Percentiles rank a stretch among this genome's conserved stretches.
phyloP scores from a whole-genome alignment of 306 rosid species.

The Abrus pulchellus region DNA sequence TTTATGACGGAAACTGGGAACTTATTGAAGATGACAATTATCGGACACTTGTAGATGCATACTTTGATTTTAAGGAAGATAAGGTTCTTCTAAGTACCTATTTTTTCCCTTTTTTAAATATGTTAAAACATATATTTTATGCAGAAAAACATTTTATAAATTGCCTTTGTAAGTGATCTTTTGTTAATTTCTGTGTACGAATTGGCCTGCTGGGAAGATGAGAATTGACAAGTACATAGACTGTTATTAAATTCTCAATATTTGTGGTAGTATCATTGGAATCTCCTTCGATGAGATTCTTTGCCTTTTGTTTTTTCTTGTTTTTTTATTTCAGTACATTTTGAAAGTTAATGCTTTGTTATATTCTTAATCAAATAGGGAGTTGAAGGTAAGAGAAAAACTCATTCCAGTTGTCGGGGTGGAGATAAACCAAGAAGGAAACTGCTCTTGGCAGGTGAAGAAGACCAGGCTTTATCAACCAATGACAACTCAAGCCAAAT shows the following conservation, averaged over 20 bases:
- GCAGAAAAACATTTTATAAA: no score
- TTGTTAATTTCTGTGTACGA: no score
- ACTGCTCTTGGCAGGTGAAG: conserved; percentile 40
- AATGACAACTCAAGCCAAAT: conserved; percentile 28
- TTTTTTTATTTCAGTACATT: background rate
- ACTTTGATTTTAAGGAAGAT: conserved; percentile 63
- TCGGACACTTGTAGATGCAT: conserved; percentile 69
- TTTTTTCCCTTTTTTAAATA: background rate
- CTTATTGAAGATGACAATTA: conserved; percentile 72
- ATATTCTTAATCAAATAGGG: conserved; percentile 40
- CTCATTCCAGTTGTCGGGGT: conserved; percentile 21
- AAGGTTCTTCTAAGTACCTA: conserved; percentile 54
- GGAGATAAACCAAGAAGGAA: conserved; percentile 45
- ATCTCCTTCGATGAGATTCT: no score
- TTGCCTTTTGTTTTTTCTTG: no score
- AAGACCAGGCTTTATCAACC: conserved; percentile 4
- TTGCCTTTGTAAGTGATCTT: no score
- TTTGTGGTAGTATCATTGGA: background rate
- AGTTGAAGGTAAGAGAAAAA: conserved; percentile 34
- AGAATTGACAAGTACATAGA: background rate
- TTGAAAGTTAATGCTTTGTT: background rate
- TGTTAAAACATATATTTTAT: no score
- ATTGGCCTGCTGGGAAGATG: background rate
- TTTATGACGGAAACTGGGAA: conserved; percentile 64
- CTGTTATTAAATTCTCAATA: background rate